Conservation (phyloP, 331 rosid genomes). For the Malus hybrid region DNA sequence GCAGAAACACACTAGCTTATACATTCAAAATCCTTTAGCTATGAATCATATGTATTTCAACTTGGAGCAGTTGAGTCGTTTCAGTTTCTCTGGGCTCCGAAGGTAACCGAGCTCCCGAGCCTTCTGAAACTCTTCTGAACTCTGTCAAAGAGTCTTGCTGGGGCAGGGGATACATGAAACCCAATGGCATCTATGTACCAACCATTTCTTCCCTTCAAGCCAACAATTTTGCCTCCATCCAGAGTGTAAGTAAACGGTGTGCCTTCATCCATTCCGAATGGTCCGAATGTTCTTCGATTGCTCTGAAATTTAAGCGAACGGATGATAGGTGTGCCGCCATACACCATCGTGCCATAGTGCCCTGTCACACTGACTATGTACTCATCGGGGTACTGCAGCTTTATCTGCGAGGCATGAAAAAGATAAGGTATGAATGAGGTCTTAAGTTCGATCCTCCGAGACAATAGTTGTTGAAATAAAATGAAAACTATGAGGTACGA, state of each 20-base stretch:
- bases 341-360: constrained; percentile 32
- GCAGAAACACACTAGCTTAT: background rate
- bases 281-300: constrained; percentile 51
- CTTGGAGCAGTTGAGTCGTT: background rate
- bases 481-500: background rate
- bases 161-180: constrained; percentile 22
- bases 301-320: constrained; percentile 51
- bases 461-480: background rate
- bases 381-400: constrained; percentile 51
- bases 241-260: constrained; percentile 44
- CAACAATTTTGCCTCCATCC: constrained; percentile 51
- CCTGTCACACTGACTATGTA: constrained; percentile 43
- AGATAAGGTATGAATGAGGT: background rate
- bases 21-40: background rate
- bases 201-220: constrained; percentile 44
- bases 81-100: constrained; percentile 9
- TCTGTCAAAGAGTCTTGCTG: constrained; percentile 20
- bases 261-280: constrained; percentile 60
- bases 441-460: background rate
- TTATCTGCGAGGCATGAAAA: constrained; percentile 22
- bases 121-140: constrained; percentile 24
- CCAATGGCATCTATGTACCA: constrained; percentile 50
- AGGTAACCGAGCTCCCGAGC: constrained; percentile 29
- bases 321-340: constrained; percentile 31
- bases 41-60: too few relatives aligned